A percentile compares a stretch with the other conserved stretches of the same genome.
These are phyloP conservation scores for Cephalotrichum gorgonifer DNA, from an alignment of 2,329 filamentous ascomycete species.

Conservation along the genomic window DNA sequence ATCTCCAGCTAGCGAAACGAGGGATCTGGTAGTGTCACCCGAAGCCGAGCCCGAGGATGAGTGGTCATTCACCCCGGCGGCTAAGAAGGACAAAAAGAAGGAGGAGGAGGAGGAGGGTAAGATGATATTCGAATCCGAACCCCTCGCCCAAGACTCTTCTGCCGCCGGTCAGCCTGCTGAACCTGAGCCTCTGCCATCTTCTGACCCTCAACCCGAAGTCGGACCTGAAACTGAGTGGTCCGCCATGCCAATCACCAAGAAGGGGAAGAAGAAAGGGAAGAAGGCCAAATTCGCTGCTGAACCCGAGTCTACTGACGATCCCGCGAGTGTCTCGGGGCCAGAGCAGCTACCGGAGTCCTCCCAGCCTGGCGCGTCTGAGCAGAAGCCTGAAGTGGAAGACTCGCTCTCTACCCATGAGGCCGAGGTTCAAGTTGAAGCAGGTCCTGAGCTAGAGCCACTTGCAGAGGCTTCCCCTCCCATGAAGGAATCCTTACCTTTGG, in stretches of 20 bases:
- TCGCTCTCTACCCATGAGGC: not conserved
- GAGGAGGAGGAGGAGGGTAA: not conserved
- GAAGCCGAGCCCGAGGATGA: not conserved
- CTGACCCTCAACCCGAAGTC: not conserved
- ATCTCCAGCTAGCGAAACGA: not conserved
- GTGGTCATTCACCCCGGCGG: not conserved
- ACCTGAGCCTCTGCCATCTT: not conserved
- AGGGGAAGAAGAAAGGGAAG: not conserved
- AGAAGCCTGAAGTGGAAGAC: constrained; percentile 4
- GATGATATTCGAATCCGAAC: not conserved
- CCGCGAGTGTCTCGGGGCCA: not conserved
- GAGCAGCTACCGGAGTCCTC: not conserved
- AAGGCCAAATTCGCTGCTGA: not conserved
- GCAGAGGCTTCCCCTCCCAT: not conserved
- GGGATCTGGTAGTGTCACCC: not conserved
- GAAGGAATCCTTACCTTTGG: not conserved
- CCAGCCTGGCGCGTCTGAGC: not conserved
- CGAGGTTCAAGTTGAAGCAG: not conserved
- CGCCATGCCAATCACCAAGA: not conserved
- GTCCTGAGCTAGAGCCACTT: not conserved
- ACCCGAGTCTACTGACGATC: not conserved
- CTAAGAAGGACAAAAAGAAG: constrained; percentile 2
- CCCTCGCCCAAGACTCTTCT: not conserved
- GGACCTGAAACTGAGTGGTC: not conserved
- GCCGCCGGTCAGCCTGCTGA: not conserved